phyloP scores from a whole-genome alignment of 306 rosid species.

The Rosa chinensis region DNA sequence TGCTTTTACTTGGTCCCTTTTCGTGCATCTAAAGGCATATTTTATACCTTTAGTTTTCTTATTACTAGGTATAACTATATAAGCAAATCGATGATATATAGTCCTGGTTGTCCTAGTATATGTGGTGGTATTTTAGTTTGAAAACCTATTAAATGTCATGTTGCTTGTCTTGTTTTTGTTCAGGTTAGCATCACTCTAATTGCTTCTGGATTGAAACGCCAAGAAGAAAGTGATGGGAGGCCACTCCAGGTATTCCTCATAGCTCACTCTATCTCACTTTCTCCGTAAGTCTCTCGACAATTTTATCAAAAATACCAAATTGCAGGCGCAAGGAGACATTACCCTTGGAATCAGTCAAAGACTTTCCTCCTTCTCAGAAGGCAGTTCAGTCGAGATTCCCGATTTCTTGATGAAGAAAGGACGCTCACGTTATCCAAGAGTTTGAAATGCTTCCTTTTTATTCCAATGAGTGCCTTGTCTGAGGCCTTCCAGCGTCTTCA shows the following conservation, averaged over 20 bases:
- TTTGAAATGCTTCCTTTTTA: slow-evolving; percentile 30
- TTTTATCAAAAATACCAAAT: slow-evolving; percentile 22
- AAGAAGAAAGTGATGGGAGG: slow-evolving; percentile 87
- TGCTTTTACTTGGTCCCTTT: not conserved
- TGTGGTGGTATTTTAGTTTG: not conserved
- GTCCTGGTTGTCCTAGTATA: not conserved
- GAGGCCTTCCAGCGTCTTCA: slow-evolving; percentile 23
- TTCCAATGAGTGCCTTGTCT: slow-evolving; percentile 7
- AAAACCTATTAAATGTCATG: slow-evolving; percentile 12
- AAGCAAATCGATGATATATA: not conserved
- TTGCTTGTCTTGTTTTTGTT: slow-evolving; percentile 28
- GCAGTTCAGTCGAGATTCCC: slow-evolving; percentile 81
- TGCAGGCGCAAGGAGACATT: slow-evolving; percentile 78
- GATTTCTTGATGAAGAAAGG: slow-evolving; percentile 97
- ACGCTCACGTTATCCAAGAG: slow-evolving; percentile 91
- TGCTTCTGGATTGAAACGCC: slow-evolving; percentile 99
- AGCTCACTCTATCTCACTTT: not conserved
- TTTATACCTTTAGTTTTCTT: too few species aligned
- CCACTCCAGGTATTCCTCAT: slow-evolving; percentile 58
- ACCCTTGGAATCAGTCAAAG: slow-evolving; percentile 48
- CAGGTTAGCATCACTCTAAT: slow-evolving; percentile 96
- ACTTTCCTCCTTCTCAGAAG: slow-evolving; percentile 58
- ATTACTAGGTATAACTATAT: not conserved
- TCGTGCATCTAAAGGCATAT: not conserved
- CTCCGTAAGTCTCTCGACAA: not conserved